Conservation (phyloP, 2,329 filamentous ascomycete species). For the Thermoascus crustaceus region DNA sequence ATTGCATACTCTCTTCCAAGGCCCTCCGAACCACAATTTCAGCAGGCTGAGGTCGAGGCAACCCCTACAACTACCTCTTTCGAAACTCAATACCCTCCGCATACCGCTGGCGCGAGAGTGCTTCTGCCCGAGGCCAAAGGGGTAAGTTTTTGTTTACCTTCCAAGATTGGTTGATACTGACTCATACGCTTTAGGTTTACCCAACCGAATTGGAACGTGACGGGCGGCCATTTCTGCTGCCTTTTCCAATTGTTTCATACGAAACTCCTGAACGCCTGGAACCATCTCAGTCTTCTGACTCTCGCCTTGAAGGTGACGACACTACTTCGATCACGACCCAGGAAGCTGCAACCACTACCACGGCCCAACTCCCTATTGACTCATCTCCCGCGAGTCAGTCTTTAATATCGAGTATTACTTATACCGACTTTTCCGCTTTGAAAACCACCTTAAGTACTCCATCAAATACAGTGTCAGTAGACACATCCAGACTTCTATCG, state of each 20-base stretch:
- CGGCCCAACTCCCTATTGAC: too few species aligned
- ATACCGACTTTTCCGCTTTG: too few species aligned
- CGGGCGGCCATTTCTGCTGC: slow-evolving; percentile 19
- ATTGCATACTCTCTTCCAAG: slow-evolving; percentile 18
- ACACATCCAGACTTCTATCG: too few species aligned
- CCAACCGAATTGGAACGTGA: slow-evolving; percentile 9
- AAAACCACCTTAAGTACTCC: too few species aligned
- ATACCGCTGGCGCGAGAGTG: slow-evolving; percentile 18
- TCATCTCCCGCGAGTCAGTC: too few species aligned
- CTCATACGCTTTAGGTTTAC: slow-evolving; percentile 1
- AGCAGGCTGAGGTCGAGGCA: slow-evolving; percentile 7
- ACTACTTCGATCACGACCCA: too few species aligned
- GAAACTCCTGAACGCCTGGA: background rate
- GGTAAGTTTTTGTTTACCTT: slow-evolving; percentile 17
- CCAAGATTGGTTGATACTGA: background rate
- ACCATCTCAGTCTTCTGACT: too few species aligned
- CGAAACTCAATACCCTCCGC: slow-evolving; percentile 31
- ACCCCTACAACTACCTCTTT: slow-evolving; percentile 12
- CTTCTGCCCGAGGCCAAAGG: slow-evolving; percentile 19
- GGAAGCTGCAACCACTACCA: too few species aligned
- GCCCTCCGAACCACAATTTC: slow-evolving; percentile 2
- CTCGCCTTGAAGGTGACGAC: too few species aligned
- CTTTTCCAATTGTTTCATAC: slow-evolving; percentile 16
- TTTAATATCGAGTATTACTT: too few species aligned
- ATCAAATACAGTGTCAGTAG: too few species aligned